Evolutionary conservation across 352 stramenopile genomes (phyloP), one percentile per base, ranked within the genome.

Genomic region (Globisporangium takayamanum): DNA sequence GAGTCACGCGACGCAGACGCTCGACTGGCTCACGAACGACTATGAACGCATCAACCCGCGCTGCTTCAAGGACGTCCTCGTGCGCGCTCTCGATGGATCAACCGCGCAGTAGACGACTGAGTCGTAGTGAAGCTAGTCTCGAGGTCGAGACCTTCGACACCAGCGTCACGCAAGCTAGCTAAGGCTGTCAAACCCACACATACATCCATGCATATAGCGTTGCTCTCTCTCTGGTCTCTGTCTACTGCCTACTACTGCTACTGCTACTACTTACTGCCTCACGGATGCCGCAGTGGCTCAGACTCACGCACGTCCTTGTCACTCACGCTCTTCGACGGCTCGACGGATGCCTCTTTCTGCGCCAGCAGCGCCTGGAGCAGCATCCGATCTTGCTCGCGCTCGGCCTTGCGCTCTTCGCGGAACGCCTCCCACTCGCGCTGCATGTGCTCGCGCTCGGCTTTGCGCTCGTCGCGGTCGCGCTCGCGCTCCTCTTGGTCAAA

Each of bases 1-100:
- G 22, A 59, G 8, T 3, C 64, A 74, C 36, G 69, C 72, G 3
- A 55, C 59, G 1, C 47, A 50, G 1, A 62, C 66, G 5, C 49
- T 72, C 22, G 48, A 58, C 7, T 78, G 70, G 69, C 61, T 80
- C 50, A 59, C 70, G 57, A 59, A 61, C 20, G 59, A 67, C 41
- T 80, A 67, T 33, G 46, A 64, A 2, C 45, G 66, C 36, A 51
- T 68, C 26, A 74, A 76, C 37, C 50, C 72, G 16, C 64, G 67
- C 26, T 70, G 68, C 36, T 80, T 76, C 49, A 65, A 59, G 18
- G 53, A 67, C n/a, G 60, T 69, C 8, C 68, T 78, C 25, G 22
- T 41, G 26, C 22, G 44, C 47, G 10, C 53, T 8, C 33, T 37
- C 33, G 8, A 11, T 5, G 28, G 28, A 30, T 5, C 28, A 2